Evolutionary conservation across 768 basidiomycete genomes (phyloP), one percentile per base, ranked within the genome.

Genomic region (Lactarius quietus): DNA sequence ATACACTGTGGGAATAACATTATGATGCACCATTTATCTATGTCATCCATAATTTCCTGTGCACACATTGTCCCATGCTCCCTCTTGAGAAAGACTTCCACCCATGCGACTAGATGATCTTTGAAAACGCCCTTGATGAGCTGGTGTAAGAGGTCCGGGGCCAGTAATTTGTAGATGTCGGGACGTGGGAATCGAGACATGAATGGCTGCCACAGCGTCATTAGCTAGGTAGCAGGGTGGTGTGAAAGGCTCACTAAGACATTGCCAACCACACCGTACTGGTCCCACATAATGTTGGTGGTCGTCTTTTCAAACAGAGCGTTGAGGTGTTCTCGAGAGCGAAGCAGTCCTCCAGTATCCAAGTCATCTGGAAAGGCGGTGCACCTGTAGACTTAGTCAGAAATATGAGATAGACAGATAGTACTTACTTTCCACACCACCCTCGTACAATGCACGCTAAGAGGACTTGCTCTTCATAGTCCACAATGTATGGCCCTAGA

Each of bases 1-100:
- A 1, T 26, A 5, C 26, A 6, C 23, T n/a, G n/a, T n/a, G n/a
- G 14, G 23, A 17, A 0, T 1, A 53, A 2, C 5, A 5, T 1
- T 4, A 3, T 14, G 14, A 53, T 14, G 4, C 17, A 53, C 52
- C 26, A 4, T 18, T 26, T 53, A 18, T 53, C 52, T 26, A 53
- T 53, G 52, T 53, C 15, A 17, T 53, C 52, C 52, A 53, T 26
- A 6, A 53, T 31, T 15, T 26, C 52, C 1, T 17, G 14, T 15
- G 52, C 52, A 6, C 6, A 15, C 3, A 26, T 8, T 9, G 52
- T 10, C 14, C 52, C 14, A 6, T 53, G 52, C 18, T 6, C 52
- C 23, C 2, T 15, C 26, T 15, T 26, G 26, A 53, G 28, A 20
- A 28, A 53, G 17, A 28, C 0, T 5, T 53, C 52, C 14, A 53